Percentiles rank a stretch among this genome's conserved stretches.
Evolutionary conservation across 2,329 filamentous ascomycete species (phyloP).

Genomic region (Curvularia eragrostidis): DNA sequence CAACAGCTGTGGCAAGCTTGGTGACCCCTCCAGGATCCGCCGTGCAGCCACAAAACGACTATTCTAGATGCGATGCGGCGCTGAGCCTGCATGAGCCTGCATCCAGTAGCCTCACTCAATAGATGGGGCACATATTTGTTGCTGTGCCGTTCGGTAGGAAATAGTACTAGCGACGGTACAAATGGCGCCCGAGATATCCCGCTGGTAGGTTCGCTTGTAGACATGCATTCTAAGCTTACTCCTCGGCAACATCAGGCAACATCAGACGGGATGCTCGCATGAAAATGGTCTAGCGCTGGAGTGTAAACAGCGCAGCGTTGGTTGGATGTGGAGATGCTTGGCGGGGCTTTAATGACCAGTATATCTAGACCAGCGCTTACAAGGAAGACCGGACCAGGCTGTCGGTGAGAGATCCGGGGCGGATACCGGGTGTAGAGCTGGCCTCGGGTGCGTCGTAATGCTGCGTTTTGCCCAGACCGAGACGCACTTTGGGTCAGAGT

Average conservation of each 20-base stretch:
- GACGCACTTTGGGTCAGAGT: slow-evolving; percentile 1
- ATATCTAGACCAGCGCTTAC: slow-evolving; percentile 16
- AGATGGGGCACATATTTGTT: slow-evolving; percentile 16
- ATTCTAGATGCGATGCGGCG: not conserved
- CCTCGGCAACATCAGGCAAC: slow-evolving; percentile 14
- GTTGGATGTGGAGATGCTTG: slow-evolving; percentile 18
- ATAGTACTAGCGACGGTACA: slow-evolving; percentile 14
- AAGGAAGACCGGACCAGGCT: slow-evolving; percentile 4
- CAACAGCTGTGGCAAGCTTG: not conserved
- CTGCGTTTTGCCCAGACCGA: slow-evolving; percentile 4
- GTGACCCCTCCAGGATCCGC: not conserved
- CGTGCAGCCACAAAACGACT: not conserved
- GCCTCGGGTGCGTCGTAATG: slow-evolving; percentile 4
- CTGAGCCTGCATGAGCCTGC: slow-evolving; percentile 2
- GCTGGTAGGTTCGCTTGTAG: slow-evolving; percentile 20
- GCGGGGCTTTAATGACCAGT: slow-evolving; percentile 11
- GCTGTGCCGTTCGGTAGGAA: slow-evolving; percentile 13
- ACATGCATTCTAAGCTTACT: slow-evolving; percentile 15
- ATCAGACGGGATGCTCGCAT: slow-evolving; percentile 15
- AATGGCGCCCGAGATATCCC: slow-evolving; percentile 22
- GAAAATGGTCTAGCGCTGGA: slow-evolving; percentile 17
- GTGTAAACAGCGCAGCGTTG: slow-evolving; percentile 9
- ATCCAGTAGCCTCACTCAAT: slow-evolving; percentile 12
- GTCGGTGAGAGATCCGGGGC: slow-evolving; percentile 7
- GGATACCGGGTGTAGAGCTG: slow-evolving; percentile 1